Evolutionary conservation across 2,329 filamentous ascomycete species (phyloP).

Genomic region (Aureobasidium namibiae): DNA sequence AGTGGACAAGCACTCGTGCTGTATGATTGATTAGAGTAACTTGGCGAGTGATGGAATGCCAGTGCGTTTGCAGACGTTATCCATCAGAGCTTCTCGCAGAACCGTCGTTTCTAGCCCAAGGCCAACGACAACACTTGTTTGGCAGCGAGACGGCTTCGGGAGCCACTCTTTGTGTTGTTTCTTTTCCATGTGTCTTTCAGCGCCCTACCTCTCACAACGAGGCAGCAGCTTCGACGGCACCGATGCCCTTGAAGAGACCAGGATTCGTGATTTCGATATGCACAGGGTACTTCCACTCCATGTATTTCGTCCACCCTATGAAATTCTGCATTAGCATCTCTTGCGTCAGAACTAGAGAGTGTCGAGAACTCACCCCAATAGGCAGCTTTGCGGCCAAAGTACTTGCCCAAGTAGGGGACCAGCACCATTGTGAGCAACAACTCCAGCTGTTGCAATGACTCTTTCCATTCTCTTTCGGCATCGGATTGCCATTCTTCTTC

Average conservation of each 20-base stretch:
- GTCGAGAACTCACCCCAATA: conserved; percentile 72
- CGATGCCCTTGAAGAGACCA: conserved; percentile 37
- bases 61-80: no score
- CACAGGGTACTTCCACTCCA: conserved; percentile 88
- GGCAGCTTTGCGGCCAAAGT: conserved; percentile 86
- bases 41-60: no score
- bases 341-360: background rate
- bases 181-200: background rate
- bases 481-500: conserved; percentile 57
- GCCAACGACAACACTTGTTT: no score
- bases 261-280: conserved; percentile 53
- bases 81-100: no score
- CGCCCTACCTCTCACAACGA: conserved; percentile 22
- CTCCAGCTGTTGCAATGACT: conserved; percentile 87
- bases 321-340: conserved; percentile 3
- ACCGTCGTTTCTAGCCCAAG: no score
- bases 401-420: conserved; percentile 90
- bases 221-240: conserved; percentile 40
- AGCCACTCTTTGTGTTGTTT: background rate
- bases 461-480: conserved; percentile 90
- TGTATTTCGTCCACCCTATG: conserved; percentile 82
- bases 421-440: conserved; percentile 88
- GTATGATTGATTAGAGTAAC: no score
- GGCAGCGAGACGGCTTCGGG: background rate
- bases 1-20: no score